Evolutionary conservation across 2,329 filamentous ascomycete species (phyloP).

Genomic region (Trichoderma sp.): DNA sequence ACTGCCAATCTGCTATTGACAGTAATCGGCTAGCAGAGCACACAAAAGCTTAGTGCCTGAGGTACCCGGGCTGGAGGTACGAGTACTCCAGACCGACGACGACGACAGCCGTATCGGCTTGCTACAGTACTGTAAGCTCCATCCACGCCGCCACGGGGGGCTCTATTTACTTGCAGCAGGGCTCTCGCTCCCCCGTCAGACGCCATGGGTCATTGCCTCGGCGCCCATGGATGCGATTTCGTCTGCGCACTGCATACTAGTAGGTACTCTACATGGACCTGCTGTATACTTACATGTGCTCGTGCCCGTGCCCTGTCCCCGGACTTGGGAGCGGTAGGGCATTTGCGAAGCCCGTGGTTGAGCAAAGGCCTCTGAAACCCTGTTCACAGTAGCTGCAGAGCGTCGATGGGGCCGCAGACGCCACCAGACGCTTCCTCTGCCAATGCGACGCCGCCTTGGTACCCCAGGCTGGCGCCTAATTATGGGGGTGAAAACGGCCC

Average conservation of each 20-base stretch:
- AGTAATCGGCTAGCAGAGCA: background rate
- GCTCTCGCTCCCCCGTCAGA: background rate
- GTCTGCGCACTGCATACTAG: background rate
- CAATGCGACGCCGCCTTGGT: slow-evolving; percentile 11
- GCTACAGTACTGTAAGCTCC: background rate
- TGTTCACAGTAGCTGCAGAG: background rate
- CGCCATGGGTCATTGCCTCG: background rate
- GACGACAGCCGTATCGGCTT: background rate
- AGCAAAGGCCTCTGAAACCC: background rate
- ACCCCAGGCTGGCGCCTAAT: slow-evolving; percentile 22
- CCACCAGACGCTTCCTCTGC: slow-evolving; percentile 6
- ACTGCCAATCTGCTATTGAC: background rate
- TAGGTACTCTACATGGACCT: too few relatives aligned
- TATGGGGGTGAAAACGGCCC: slow-evolving; percentile 14
- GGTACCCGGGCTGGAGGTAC: background rate
- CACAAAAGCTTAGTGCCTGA: background rate
- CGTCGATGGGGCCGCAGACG: slow-evolving; percentile 6
- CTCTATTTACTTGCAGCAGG: background rate
- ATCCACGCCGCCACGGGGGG: background rate
- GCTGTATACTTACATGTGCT: background rate
- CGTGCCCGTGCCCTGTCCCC: background rate
- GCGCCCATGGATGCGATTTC: background rate
- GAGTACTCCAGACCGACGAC: background rate
- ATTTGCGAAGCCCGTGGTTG: background rate
- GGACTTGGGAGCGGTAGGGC: background rate